Base-by-base conservation (phyloP, 352 stramenopile species). In the Phytopythium cucurbitacearum region DNA sequence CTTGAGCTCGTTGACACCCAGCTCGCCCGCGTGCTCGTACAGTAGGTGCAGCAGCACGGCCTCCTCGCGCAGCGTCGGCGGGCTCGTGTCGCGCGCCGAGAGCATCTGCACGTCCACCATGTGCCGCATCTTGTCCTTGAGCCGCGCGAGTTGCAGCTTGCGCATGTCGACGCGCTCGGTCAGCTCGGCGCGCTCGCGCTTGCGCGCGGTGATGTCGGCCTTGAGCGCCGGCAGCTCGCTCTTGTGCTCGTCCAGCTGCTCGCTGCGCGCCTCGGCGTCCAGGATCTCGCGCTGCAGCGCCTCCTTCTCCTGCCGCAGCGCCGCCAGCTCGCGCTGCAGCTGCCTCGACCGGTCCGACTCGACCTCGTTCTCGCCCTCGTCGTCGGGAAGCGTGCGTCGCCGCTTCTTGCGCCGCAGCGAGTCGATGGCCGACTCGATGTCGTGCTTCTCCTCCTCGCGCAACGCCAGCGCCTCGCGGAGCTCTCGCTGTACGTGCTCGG, bases 71-170 rank as follows among this genome's bases (percentile, higher is more conserved):
- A 85, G 62, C 33, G 67, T 71, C 0, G 76, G 69, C 12, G 69
- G 66, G 35, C 57, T 72, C n/a, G 72, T 79, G 46, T 77, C 62
- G 21, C 67, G 53, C 7, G 74, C 72, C 7, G 74, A 75, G 35
- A 83, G 48, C 7, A 85, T 51, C 57, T 84, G 71, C 10, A 81
- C 66, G 57, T 89, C 74, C 1, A 89, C 78, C 73, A 89, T 84
- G 59, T 82, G 64, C 44, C 71, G 62, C 75, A 87, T 85, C 51
- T 86, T 82, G 16, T 66, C 47, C 55, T 89, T 89, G 28, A 79
- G 64, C 28, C 65, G 53, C 7, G 50, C 59, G 0, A 85, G 57
- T 41, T 77, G 57, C 36, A 79, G 57, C 53, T 71, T 66, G 39
- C 74, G 56, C 38, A 59, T 64, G 21, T 81, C 71, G 42, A 82